Base-by-base conservation (phyloP, 1,284 basidiomycete genomes). In the Pyrrhoderma lamaoense region DNA sequence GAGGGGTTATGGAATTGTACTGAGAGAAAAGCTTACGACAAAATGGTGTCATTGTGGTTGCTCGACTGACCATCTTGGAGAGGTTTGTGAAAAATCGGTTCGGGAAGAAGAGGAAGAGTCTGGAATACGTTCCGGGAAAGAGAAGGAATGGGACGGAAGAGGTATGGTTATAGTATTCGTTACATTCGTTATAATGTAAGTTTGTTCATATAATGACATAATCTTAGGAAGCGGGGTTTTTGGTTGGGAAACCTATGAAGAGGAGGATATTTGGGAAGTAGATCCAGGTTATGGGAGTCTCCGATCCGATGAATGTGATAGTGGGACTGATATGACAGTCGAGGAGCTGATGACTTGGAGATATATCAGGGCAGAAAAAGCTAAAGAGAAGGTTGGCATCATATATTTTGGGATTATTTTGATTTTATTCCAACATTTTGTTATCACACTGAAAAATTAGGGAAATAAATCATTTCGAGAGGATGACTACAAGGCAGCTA, bases 11-110 rank as follows among this genome's bases (percentile, higher is more conserved):
- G 82, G 82, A 1, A 66, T 71, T n/a, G 75, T 83, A 8, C 64
- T 85, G 31, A 67, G 81, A 22, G 82, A 85, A 58, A 85, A 85
- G 63, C 63, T 85, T 46, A 80, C 76, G 8, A 72, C 68, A 2
- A 85, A 85, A 57, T 85, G 83, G 82, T 85, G 82, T 60, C 80
- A 84, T 54, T 85, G 83, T 63, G 82, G 82, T 2, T 85, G 82
- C 61, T 84, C 81, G 47, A 85, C 81, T 27, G 82, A 85, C 62
- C 82, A 85, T 59, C 66, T 85, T 13, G 79, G 80, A 1, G 82
- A 85, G 61, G 82, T 85, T 11, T 85, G 82, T 57, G 82, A 85
- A 65, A 71, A 72, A 54, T 82, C 80, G 5, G 81, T 85, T 23
- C 65, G 79, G 46, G 78, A 82, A 60, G 82, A 83, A 34, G 82